Percentiles rank a stretch among this genome's conserved stretches.
These are phyloP conservation scores for Brettanomyces naardenensis DNA, from an alignment of 805 yeast genomes.

Conservation along the genomic window DNA sequence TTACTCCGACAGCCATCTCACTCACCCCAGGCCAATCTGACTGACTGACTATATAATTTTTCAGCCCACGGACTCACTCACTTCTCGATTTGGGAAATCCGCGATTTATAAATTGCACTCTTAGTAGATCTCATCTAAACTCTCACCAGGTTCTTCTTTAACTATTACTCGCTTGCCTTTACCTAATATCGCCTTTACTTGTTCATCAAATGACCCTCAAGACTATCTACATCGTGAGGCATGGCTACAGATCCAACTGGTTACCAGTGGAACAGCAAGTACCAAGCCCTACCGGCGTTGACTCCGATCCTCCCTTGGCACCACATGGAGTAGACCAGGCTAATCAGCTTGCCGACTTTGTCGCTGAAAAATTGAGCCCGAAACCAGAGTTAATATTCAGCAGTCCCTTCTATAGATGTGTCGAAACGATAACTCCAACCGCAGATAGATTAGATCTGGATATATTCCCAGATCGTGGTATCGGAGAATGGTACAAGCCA, in stretches of 20 bases:
- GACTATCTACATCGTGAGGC: conserved; percentile 68
- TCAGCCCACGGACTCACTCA: no score
- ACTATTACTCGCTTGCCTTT: no score
- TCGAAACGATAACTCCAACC: conserved; percentile 71
- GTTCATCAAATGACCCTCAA: conserved; percentile 49
- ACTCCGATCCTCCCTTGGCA: conserved; percentile 83
- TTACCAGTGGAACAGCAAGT: conserved; percentile 74
- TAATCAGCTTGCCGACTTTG: conserved; percentile 58
- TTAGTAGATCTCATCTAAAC: no score
- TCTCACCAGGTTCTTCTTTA: no score
- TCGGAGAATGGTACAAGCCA: conserved; percentile 89
- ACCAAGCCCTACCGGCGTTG: conserved; percentile 85
- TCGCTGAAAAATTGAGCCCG: conserved; percentile 37
- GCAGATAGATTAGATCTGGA: conserved; percentile 51
- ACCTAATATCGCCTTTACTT: no score
- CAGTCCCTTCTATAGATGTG: conserved; percentile 86
- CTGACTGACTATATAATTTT: no score
- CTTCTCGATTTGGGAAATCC: no score
- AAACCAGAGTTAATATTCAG: conserved; percentile 65
- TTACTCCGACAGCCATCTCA: no score
- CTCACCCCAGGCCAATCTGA: no score
- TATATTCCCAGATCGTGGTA: conserved; percentile 67
- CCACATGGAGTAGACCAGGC: conserved; percentile 88
- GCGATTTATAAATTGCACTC: no score
- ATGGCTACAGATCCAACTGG: conserved; percentile 91